Percentiles rank a stretch among this genome's conserved stretches.
Evolutionary conservation across 305 asterid genomes (phyloP).

Genomic region (Fraxinus paxiana): DNA sequence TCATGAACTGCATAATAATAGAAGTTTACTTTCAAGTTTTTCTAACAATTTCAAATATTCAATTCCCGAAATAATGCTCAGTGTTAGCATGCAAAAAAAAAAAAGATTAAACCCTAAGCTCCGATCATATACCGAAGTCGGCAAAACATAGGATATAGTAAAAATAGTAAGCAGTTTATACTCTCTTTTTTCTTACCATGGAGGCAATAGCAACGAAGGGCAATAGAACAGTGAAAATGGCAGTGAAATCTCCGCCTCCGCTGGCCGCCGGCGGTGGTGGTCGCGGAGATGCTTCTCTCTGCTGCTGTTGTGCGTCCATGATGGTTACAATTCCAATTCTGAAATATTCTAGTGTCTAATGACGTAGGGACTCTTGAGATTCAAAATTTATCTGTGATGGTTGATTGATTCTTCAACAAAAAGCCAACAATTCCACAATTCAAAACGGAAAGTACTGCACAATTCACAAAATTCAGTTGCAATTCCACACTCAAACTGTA

Average conservation of each 20-base stretch:
- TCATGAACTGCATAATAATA: neutral
- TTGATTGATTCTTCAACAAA: no score
- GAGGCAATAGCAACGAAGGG: constrained; percentile 44
- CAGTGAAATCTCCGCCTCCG: constrained; percentile 48
- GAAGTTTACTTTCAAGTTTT: neutral
- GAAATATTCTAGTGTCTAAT: neutral
- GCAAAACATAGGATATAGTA: neutral
- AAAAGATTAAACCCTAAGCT: neutral
- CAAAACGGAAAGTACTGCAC: no score
- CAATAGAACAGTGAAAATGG: constrained; percentile 39
- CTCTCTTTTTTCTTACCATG: constrained; percentile 33
- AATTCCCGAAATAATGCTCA: neutral
- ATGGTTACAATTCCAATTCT: neutral
- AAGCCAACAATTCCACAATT: no score
- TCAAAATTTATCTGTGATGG: neutral
- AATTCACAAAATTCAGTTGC: no score
- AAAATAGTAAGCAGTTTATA: neutral
- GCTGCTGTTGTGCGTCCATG: constrained; percentile 69
- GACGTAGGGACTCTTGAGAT: neutral
- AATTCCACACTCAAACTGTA: no score
- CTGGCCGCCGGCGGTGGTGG: constrained; percentile 27
- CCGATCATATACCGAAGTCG: neutral
- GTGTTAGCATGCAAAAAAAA: neutral
- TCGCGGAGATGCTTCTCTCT: constrained; percentile 37
- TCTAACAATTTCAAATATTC: neutral